Conservation (phyloP, 2,329 filamentous ascomycete genomes). For the Cordyceps fumosorosea region DNA sequence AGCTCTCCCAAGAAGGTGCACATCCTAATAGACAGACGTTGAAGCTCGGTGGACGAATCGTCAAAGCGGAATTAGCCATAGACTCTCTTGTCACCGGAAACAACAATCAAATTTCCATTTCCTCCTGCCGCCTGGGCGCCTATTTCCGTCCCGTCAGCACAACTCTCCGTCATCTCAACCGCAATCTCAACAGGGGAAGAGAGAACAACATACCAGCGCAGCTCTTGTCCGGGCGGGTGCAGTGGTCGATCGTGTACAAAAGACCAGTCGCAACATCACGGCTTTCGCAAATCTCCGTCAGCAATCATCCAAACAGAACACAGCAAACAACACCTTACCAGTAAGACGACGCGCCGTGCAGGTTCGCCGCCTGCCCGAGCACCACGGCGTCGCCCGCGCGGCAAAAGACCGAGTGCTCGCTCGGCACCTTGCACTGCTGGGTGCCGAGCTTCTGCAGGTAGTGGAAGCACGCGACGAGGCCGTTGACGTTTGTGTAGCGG, state of each 20-base stretch:
- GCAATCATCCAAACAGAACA: not conserved
- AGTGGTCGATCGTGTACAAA: not conserved
- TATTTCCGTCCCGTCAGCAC: not conserved
- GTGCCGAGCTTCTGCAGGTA: not conserved
- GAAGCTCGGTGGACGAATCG: no score
- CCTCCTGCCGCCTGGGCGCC: not conserved
- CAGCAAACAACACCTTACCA: not conserved
- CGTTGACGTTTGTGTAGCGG: not conserved
- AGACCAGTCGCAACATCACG: not conserved
- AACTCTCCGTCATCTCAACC: no score
- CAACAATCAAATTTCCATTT: not conserved
- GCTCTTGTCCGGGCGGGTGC: not conserved
- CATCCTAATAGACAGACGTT: no score
- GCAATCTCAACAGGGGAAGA: no score
- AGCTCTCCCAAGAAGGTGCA: no score
- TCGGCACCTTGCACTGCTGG: not conserved
- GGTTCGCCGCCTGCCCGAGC: no score
- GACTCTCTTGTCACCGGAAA: not conserved
- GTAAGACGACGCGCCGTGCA: not conserved
- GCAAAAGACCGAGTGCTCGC: not conserved
- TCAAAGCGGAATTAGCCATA: no score
- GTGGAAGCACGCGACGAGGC: not conserved
- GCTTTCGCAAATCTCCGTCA: not conserved
- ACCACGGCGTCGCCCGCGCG: not conserved
- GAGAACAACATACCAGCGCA: not conserved